Percentiles rank a stretch among this genome's conserved stretches.
Conservation (phyloP, 2,329 filamentous ascomycete species). For the Verticillium alfalfae region DNA sequence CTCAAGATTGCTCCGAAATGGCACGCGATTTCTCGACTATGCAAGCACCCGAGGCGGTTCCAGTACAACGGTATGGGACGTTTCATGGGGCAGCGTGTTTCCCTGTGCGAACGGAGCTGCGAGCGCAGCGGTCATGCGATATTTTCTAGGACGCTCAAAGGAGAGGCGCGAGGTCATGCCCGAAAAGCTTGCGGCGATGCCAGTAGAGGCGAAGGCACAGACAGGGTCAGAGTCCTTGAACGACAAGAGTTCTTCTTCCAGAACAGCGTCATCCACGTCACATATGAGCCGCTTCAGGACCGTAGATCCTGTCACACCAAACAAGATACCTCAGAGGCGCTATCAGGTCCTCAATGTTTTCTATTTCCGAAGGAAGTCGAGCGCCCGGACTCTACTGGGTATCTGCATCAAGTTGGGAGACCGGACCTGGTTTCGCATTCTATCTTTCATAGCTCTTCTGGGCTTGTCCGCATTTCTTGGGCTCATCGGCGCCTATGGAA, state of each 20-base stretch:
- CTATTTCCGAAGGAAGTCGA: not conserved
- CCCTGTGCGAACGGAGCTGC: conserved; percentile 18
- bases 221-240: not conserved
- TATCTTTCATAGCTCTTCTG: not conserved
- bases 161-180: not conserved
- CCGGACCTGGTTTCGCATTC: not conserved
- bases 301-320: not conserved
- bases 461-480: not conserved
- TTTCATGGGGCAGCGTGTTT: conserved; percentile 19
- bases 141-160: not conserved
- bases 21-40: not conserved
- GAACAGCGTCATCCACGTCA: not conserved
- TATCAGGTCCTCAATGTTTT: not conserved
- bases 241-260: not conserved
- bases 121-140: not conserved
- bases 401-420: not conserved
- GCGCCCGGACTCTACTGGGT: not conserved
- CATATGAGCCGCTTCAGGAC: not conserved
- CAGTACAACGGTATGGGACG: conserved; percentile 15
- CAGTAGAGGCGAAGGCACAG: not conserved
- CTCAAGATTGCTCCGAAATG: not conserved
- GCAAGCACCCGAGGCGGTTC: conserved; percentile 3
- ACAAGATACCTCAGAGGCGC: not conserved
- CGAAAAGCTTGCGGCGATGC: not conserved
- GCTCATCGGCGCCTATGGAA: conserved; percentile 9